These are phyloP conservation scores for Aspergillus sclerotioniger DNA, from an alignment of 495 filamentous ascomycete genomes.

Conservation along the genomic window DNA sequence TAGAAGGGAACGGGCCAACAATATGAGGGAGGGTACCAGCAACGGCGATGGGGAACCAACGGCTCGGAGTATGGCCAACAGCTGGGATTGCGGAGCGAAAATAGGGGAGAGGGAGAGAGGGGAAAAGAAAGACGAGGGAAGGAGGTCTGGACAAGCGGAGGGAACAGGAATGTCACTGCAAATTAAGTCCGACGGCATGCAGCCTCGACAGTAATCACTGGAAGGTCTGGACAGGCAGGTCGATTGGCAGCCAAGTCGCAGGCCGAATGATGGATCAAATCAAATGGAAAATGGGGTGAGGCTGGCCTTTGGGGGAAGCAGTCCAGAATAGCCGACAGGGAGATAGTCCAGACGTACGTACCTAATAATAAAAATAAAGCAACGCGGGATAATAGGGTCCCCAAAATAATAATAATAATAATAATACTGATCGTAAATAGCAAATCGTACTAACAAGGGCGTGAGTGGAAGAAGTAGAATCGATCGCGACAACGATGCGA, in stretches of 20 bases:
- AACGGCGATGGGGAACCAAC: no score
- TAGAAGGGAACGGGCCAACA: neutral
- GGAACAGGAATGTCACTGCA: slow-evolving; percentile 19
- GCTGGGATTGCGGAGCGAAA: neutral
- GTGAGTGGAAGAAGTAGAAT: no score
- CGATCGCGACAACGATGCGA: neutral
- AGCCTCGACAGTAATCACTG: slow-evolving; percentile 14
- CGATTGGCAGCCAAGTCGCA: slow-evolving; percentile 14
- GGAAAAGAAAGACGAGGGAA: slow-evolving; percentile 17
- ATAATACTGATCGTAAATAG: neutral
- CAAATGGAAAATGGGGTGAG: slow-evolving; percentile 10
- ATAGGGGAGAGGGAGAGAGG: slow-evolving; percentile 10
- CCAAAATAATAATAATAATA: no score
- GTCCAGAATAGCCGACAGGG: slow-evolving; percentile 1
- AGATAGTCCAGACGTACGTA: neutral
- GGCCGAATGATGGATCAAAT: slow-evolving; percentile 23
- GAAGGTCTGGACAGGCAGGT: slow-evolving; percentile 10
- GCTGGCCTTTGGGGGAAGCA: slow-evolving; percentile 13
- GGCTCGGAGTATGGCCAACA: no score
- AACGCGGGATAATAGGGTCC: no score
- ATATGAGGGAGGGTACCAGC: no score
- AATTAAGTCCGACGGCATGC: slow-evolving; percentile 23
- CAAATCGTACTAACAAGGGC: no score
- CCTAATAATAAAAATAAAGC: slow-evolving; percentile 12
- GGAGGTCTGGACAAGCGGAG: slow-evolving; percentile 17